Conservation (phyloP, 2,329 filamentous ascomycete genomes). For the Fusarium anguioides region DNA sequence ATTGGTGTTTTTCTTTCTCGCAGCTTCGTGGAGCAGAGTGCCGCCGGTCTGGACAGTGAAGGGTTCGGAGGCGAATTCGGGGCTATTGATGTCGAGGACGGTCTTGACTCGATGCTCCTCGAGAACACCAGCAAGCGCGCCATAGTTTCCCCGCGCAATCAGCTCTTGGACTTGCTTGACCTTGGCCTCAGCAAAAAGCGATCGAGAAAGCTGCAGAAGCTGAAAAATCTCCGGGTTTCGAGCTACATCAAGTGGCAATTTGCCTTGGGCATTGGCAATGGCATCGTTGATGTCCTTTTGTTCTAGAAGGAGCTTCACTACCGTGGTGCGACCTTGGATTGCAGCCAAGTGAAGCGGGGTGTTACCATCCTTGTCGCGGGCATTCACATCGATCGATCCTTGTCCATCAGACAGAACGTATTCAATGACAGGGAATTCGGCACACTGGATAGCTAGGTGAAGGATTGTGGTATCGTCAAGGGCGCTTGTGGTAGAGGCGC, state of each 20-base stretch:
- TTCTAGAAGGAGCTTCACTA: constrained; percentile 86
- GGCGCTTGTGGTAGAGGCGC: constrained; percentile 53
- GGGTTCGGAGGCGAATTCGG: constrained; percentile 86
- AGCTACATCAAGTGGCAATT: constrained; percentile 87
- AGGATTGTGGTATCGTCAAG: constrained; percentile 89
- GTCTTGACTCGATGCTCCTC: constrained; percentile 88
- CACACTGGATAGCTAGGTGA: constrained; percentile 94
- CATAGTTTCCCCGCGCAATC: constrained; percentile 78
- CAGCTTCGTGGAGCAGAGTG: constrained; percentile 92
- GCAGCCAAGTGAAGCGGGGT: constrained; percentile 92
- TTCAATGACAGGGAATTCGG: constrained; percentile 90
- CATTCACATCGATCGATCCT: constrained; percentile 81
- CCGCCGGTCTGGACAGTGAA: constrained; percentile 84
- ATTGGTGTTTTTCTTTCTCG: constrained; percentile 84
- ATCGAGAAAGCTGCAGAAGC: constrained; percentile 88
- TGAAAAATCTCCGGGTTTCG: constrained; percentile 96
- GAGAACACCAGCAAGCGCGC: constrained; percentile 79
- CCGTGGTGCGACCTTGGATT: constrained; percentile 78
- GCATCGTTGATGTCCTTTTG: constrained; percentile 89
- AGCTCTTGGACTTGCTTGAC: constrained; percentile 85
- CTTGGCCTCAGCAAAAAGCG: constrained; percentile 88
- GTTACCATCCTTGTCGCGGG: constrained; percentile 92
- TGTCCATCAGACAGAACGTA: constrained; percentile 86
- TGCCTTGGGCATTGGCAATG: constrained; percentile 83
- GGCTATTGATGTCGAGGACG: constrained; percentile 90